Base-by-base conservation (phyloP, 345 rosid genomes). In the Eucalyptus sideroxylon region DNA sequence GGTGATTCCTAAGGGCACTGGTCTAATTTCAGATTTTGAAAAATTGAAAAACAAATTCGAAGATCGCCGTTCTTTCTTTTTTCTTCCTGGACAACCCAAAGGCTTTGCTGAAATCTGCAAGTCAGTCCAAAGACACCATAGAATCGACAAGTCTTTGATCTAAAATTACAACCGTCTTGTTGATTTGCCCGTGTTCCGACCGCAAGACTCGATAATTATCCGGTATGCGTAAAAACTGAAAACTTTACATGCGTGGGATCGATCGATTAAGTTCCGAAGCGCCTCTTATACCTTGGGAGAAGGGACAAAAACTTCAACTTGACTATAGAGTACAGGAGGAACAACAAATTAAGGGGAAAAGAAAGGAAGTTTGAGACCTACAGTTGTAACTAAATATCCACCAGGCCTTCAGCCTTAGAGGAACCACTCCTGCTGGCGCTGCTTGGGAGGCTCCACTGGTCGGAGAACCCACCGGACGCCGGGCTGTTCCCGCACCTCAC, bases 401-500 rank as follows among this genome's bases (percentile, higher is more conserved):
- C 42, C 53, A 88, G 59, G 10, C 77, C 89, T 89, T 92, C 91
- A 45, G 85, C 91, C 89, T 90, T 92, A 31, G 94, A 91, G 24
- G 93, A 92, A 86, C 89, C 94, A 88, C 91, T 92, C 85, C 91
- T 88, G 89, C 93, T 56, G 45, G 47, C 47, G 30, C 90, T 93
- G 89, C 94, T 93, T 7, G 95, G 92, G 26, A 88, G 88, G 88
- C 95, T 96, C 93, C 96, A 96, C 37, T 93, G 91, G 90, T 94
- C 96, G 12, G 95, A 93, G 88, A 90, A 90, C 3, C 85, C 93
- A 26, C 82, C 88, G 31, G 94, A 91, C 8, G 93, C 65, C 6
- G 93, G 67, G 7, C 92, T 94, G 86, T 92, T 92, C 55, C 96
- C 92, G 82, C 97, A 95, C 50, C 93, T 97, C 21, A 96, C 99